Evolutionary conservation across 2,329 filamentous ascomycete species (phyloP).

Genomic region (Arthroderma sp.): DNA sequence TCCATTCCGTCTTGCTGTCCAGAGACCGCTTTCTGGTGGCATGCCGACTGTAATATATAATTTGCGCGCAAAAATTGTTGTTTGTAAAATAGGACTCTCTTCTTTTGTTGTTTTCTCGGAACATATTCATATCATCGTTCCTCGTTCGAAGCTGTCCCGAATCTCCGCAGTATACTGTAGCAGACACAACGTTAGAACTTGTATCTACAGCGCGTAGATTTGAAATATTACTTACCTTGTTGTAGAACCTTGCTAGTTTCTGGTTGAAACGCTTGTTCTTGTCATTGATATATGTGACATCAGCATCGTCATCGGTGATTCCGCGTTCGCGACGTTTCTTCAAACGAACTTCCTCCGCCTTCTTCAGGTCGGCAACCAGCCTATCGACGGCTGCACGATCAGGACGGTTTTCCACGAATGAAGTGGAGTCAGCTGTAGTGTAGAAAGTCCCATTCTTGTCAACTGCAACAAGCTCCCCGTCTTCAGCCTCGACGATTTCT

Average conservation of each 20-base stretch:
- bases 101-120: neutral
- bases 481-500: slow-evolving; percentile 89
- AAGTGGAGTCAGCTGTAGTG: slow-evolving; percentile 68
- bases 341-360: slow-evolving; percentile 73
- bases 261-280: slow-evolving; percentile 99
- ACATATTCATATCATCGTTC: slow-evolving; percentile 68
- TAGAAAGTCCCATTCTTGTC: slow-evolving; percentile 87
- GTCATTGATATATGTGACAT: slow-evolving; percentile 98
- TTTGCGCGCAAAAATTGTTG: too few species aligned
- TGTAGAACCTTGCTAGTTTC: slow-evolving; percentile 90
- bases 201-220: neutral
- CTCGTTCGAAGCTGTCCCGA: slow-evolving; percentile 90
- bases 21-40: slow-evolving; percentile 4
- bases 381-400: slow-evolving; percentile 77
- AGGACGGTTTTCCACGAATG: slow-evolving; percentile 74
- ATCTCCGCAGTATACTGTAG: slow-evolving; percentile 80
- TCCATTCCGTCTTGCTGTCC: too few species aligned
- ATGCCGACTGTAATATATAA: neutral
- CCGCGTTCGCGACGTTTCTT: slow-evolving; percentile 77
- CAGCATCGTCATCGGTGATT: slow-evolving; percentile 69
- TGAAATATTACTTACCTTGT: slow-evolving; percentile 47
- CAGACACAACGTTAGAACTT: slow-evolving; percentile 2
- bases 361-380: slow-evolving; percentile 70
- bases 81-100: slow-evolving; percentile 5
- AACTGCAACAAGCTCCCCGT: slow-evolving; percentile 85